A percentile compares a stretch with the other conserved stretches of the same genome.
Conservation (phyloP, 2,329 filamentous ascomycete genomes). For the Tolypocladium amazonense region DNA sequence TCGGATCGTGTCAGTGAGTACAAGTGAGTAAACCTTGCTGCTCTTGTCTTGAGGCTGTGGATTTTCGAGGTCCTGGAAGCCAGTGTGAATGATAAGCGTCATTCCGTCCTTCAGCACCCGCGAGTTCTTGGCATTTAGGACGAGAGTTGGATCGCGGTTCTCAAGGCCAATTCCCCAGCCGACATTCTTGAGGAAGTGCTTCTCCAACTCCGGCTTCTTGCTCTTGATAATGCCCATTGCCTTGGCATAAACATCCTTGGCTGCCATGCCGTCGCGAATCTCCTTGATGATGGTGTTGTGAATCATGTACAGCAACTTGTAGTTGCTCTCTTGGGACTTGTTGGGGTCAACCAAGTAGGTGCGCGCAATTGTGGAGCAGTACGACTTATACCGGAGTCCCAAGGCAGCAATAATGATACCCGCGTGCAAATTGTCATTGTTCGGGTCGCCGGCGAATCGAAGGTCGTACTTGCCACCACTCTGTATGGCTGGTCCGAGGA, state of each 20-base stretch:
- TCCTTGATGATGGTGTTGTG: slow-evolving; percentile 88
- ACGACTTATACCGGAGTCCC: slow-evolving; percentile 90
- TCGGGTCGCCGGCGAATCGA: slow-evolving; percentile 66
- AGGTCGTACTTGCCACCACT: slow-evolving; percentile 94
- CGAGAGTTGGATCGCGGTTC: slow-evolving; percentile 70
- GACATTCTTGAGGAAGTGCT: slow-evolving; percentile 87
- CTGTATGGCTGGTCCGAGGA: slow-evolving; percentile 80
- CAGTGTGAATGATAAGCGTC: slow-evolving; percentile 86
- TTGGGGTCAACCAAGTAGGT: slow-evolving; percentile 97
- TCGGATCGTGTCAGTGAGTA: slow-evolving; percentile 88
- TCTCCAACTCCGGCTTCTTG: slow-evolving; percentile 92
- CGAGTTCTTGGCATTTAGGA: slow-evolving; percentile 78
- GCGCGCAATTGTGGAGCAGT: slow-evolving; percentile 82
- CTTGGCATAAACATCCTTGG: slow-evolving; percentile 88
- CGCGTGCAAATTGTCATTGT: slow-evolving; percentile 73
- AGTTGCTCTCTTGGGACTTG: slow-evolving; percentile 89
- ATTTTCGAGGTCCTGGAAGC: slow-evolving; percentile 83
- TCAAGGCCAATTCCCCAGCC: slow-evolving; percentile 91
- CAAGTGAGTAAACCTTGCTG: slow-evolving; percentile 77
- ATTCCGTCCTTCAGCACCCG: slow-evolving; percentile 87
- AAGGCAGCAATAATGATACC: slow-evolving; percentile 90
- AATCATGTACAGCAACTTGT: slow-evolving; percentile 75
- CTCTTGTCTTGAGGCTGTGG: slow-evolving; percentile 80
- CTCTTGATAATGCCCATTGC: slow-evolving; percentile 69
- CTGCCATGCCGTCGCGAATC: slow-evolving; percentile 72